phyloP scores from a whole-genome alignment of 2,329 filamentous ascomycete genomes.

The Alternaria arbusti region DNA sequence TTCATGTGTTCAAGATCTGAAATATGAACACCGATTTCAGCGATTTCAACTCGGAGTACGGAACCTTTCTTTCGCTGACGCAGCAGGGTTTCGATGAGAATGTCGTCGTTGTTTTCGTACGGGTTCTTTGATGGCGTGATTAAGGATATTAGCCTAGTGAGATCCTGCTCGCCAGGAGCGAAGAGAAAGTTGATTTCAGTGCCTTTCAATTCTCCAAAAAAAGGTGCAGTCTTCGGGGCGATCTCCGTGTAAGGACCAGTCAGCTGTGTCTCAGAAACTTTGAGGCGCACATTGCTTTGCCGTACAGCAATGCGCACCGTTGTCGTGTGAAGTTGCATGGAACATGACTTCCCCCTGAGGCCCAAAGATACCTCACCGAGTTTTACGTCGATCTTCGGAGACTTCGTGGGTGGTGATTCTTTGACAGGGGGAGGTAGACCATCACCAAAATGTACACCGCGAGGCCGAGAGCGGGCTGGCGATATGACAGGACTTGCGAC shows the following conservation, averaged over 20 bases:
- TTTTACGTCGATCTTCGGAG: constrained; percentile 73
- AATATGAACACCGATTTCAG: constrained; percentile 67
- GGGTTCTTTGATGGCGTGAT: constrained; percentile 92
- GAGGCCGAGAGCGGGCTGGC: constrained; percentile 42
- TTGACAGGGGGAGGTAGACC: constrained; percentile 38
- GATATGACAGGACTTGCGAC: constrained; percentile 43
- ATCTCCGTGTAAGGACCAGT: constrained; percentile 70
- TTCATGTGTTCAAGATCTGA: constrained; percentile 69
- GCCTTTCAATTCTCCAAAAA: constrained; percentile 68
- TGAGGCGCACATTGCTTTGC: constrained; percentile 72
- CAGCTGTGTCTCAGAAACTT: constrained; percentile 76
- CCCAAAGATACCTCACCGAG: constrained; percentile 78
- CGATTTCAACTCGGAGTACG: constrained; percentile 74
- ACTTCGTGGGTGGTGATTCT: constrained; percentile 17
- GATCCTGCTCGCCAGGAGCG: constrained; percentile 76
- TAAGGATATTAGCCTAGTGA: constrained; percentile 81
- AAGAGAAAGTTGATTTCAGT: constrained; percentile 74
- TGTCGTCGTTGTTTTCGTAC: constrained; percentile 88
- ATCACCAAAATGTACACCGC: constrained; percentile 65
- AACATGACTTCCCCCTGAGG: constrained; percentile 79
- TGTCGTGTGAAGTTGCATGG: constrained; percentile 75
- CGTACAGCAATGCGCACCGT: constrained; percentile 82
- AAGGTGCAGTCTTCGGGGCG: constrained; percentile 63
- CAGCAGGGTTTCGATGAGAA: constrained; percentile 89
- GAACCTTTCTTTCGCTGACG: constrained; percentile 86